Percentiles rank a stretch among this genome's conserved stretches.
These are phyloP conservation scores for Obelidium mucronatum DNA, from an alignment of 192 early-diverging fungal species.

Conservation along the genomic window DNA sequence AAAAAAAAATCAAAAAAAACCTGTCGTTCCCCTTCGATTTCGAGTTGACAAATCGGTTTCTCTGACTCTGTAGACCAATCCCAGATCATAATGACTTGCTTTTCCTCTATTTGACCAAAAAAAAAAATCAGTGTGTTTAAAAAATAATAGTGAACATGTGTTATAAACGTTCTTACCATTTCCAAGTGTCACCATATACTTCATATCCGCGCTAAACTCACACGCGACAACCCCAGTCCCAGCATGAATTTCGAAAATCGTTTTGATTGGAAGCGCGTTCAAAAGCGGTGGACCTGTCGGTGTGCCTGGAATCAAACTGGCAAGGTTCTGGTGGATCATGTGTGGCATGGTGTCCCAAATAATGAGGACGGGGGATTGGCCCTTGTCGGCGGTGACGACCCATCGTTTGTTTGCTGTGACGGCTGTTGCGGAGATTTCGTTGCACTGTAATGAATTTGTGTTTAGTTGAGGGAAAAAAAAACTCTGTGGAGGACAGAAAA, in stretches of 20 bases:
- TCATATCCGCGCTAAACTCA: conserved; percentile 55
- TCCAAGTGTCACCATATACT: conserved; percentile 63
- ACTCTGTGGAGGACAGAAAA: too few relatives aligned
- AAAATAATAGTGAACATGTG: not conserved
- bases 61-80: conserved; percentile 60
- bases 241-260: conserved; percentile 60
- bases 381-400: conserved; percentile 62
- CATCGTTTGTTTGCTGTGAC: conserved; percentile 53
- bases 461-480: too few relatives aligned
- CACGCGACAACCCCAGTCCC: conserved; percentile 51
- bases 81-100: conserved; percentile 60
- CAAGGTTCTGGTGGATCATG: conserved; percentile 25
- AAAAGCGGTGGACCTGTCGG: conserved; percentile 23
- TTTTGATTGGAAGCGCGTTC: conserved; percentile 62
- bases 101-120: conserved; percentile 40
- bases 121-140: not conserved
- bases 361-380: conserved; percentile 55
- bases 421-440: conserved; percentile 51
- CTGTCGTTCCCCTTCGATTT: conserved; percentile 54
- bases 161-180: conserved; percentile 44
- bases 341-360: conserved; percentile 62
- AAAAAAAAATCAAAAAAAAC: conserved; percentile 35
- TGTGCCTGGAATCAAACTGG: conserved; percentile 21
- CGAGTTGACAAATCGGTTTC: conserved; percentile 41
- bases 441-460: too few relatives aligned